Percentiles rank a stretch among this genome's conserved stretches.
phyloP scores from a whole-genome alignment of 2,329 filamentous ascomycete genomes.

The Didymella exigua region DNA sequence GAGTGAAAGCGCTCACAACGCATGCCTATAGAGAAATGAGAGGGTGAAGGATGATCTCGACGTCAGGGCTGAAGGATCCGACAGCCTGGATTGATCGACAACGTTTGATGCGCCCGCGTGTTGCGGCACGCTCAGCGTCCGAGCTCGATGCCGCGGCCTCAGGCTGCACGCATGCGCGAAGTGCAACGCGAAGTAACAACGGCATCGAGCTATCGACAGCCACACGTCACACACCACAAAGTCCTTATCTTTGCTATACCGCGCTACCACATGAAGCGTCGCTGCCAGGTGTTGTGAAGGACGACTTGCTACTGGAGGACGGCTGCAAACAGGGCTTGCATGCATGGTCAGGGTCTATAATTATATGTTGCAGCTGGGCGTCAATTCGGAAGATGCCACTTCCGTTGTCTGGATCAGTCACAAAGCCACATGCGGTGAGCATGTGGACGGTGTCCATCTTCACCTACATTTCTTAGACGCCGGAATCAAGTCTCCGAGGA shows the following conservation, averaged over 20 bases:
- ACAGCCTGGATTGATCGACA: slow-evolving; percentile 19
- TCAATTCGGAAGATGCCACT: slow-evolving; percentile 1
- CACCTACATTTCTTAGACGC: neutral
- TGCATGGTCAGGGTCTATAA: neutral
- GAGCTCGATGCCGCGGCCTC: slow-evolving; percentile 1
- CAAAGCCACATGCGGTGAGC: neutral
- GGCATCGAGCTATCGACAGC: neutral
- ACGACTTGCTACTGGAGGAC: neutral
- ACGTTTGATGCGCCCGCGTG: slow-evolving; percentile 14
- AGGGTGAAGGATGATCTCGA: slow-evolving; percentile 11
- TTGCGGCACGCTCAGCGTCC: slow-evolving; percentile 6
- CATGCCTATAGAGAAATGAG: slow-evolving; percentile 4
- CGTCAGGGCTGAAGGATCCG: slow-evolving; percentile 13
- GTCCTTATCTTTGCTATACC: neutral
- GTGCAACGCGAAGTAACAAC: neutral
- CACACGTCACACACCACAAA: neutral
- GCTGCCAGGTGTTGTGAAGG: neutral
- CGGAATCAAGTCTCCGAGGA: neutral
- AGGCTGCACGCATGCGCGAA: slow-evolving; percentile 1
- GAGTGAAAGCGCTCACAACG: neutral
- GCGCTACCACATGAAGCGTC: neutral
- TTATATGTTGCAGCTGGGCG: slow-evolving; percentile 2
- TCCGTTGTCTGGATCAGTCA: neutral
- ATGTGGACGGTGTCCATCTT: neutral
- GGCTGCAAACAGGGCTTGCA: neutral